Evolutionary conservation across 1,284 basidiomycete species (phyloP).

Genomic region (Veloboletus limbatus): DNA sequence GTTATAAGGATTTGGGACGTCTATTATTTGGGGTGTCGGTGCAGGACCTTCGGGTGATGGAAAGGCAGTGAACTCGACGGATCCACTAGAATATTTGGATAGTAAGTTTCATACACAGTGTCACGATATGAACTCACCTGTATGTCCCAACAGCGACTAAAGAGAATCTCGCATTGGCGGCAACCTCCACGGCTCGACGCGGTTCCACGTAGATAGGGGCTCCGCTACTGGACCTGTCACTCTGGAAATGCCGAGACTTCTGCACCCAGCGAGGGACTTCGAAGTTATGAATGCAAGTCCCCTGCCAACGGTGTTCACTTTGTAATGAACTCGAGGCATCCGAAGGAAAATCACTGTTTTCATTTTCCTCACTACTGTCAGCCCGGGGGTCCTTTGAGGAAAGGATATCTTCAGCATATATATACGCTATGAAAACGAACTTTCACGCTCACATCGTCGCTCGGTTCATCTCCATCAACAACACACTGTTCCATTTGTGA

Average conservation of each 20-base stretch:
- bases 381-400: conserved; percentile 13
- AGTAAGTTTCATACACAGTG: not conserved
- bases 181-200: conserved; percentile 58
- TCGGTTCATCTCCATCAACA: conserved; percentile 9
- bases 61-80: conserved; percentile 61
- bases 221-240: conserved; percentile 35
- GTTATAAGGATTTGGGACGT: conserved; percentile 56
- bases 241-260: conserved; percentile 57
- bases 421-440: not conserved
- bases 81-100: conserved; percentile 43
- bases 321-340: conserved; percentile 18
- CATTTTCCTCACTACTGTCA: conserved; percentile 2
- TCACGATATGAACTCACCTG: conserved; percentile 42
- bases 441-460: conserved; percentile 16
- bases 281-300: conserved; percentile 66
- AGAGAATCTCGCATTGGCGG: conserved; percentile 84
- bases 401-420: conserved; percentile 3
- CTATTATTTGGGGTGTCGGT: conserved; percentile 53
- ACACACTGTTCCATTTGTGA: conserved; percentile 10
- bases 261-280: conserved; percentile 73
- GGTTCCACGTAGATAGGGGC: conserved; percentile 57
- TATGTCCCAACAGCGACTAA: conserved; percentile 80
- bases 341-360: conserved; percentile 6
- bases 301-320: conserved; percentile 51
- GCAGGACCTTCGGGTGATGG: conserved; percentile 54